Conservation (phyloP, 192 early-diverging fungal genomes). For the Dissophora globulifera region DNA sequence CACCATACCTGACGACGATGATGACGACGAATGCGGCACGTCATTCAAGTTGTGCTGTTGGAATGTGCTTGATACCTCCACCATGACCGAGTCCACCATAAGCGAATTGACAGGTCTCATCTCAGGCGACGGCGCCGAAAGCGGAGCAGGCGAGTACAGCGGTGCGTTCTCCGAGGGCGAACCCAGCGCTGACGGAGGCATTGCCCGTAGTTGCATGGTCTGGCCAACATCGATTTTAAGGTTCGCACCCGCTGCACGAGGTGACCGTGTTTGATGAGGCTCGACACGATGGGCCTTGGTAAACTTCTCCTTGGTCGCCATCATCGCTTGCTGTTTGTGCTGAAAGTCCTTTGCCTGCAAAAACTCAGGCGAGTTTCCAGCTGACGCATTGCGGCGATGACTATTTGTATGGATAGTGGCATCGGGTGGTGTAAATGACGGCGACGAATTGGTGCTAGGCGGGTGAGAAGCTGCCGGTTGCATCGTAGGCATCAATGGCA, state of each 20-base stretch:
- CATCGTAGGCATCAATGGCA: conserved; percentile 45
- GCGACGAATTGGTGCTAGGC: conserved; percentile 18
- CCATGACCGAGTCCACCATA: conserved; percentile 22
- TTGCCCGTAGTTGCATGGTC: conserved; percentile 26
- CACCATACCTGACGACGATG: not conserved
- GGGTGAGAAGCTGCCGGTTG: conserved; percentile 30
- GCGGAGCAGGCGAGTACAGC: conserved; percentile 30
- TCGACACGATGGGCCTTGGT: conserved; percentile 18
- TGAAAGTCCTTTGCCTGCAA: conserved; percentile 39
- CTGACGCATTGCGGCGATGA: conserved; percentile 48
- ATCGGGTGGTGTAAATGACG: conserved; percentile 28
- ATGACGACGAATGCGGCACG: not conserved
- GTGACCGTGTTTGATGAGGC: conserved; percentile 43
- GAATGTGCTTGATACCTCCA: conserved; percentile 37
- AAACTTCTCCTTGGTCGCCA: conserved; percentile 35
- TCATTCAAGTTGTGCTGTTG: conserved; percentile 46
- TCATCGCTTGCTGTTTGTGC: conserved; percentile 42
- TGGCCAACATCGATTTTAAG: conserved; percentile 37
- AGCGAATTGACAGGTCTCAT: conserved; percentile 15
- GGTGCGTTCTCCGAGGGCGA: conserved; percentile 27
- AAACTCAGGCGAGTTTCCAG: conserved; percentile 49
- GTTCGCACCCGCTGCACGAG: conserved; percentile 22
- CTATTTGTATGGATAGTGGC: conserved; percentile 7
- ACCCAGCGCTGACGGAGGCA: conserved; percentile 30
- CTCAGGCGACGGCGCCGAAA: conserved; percentile 41